Percentiles rank a stretch among this genome's conserved stretches.
These are phyloP conservation scores for Spergularia marina DNA, from an alignment of 148 eudicot species.

Conservation along the genomic window DNA sequence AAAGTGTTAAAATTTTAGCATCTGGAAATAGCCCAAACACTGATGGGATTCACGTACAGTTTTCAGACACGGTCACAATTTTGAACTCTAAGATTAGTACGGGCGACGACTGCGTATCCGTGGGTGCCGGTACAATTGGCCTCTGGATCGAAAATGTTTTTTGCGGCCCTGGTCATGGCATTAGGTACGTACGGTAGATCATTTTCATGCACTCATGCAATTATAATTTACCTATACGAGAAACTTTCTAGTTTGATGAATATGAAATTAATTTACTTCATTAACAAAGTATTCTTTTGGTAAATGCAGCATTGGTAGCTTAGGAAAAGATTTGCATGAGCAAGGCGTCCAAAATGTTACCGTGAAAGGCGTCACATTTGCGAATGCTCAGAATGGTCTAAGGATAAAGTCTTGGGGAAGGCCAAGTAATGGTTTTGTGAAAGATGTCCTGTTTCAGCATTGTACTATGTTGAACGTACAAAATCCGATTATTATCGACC, in stretches of 20 bases:
- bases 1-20: conserved; percentile 30
- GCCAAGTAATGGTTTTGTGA: conserved; percentile 36
- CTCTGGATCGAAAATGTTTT: conserved; percentile 41
- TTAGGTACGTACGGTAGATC: conserved; percentile 27
- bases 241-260: no score
- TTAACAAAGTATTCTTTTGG: not conserved
- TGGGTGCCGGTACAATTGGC: conserved; percentile 38
- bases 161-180: conserved; percentile 67
- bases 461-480: conserved; percentile 34
- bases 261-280: no score
- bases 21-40: conserved; percentile 45
- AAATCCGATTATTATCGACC: conserved; percentile 44
- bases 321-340: conserved; percentile 32
- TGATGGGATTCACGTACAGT: conserved; percentile 48
- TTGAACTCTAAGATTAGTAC: conserved; percentile 38
- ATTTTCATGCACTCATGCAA: no score
- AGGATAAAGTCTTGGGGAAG: conserved; percentile 44
- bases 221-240: no score
- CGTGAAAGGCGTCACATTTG: conserved; percentile 34
- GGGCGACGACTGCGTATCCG: conserved; percentile 52
- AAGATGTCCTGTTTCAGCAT: conserved; percentile 32
- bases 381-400: conserved; percentile 37
- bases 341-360: conserved; percentile 46
- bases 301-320: conserved; percentile 40
- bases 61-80: conserved; percentile 39